A percentile compares a stretch with the other conserved stretches of the same genome.
Conservation (phyloP, 106 monocot genomes). For the Phalaenopsis equestris region DNA sequence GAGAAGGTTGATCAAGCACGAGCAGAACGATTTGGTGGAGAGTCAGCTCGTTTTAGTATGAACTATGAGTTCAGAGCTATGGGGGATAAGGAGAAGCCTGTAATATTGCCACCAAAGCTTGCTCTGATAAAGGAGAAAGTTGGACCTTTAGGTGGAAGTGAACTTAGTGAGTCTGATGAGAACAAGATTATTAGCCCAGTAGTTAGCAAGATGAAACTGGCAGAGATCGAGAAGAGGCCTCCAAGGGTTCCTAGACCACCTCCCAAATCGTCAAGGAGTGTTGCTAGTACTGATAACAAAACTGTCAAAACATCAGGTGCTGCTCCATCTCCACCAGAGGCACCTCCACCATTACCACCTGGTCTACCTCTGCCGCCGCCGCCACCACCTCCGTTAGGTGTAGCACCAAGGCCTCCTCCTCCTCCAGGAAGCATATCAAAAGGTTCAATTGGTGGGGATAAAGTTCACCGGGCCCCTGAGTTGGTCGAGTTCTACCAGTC, state of each 20-base stretch:
- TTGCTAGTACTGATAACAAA: conserved; percentile 10
- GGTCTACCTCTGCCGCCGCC: conserved; percentile 28
- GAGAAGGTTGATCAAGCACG: conserved; percentile 81
- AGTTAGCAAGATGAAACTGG: conserved; percentile 73
- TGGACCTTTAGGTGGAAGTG: conserved; percentile 12
- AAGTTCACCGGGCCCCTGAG: conserved; percentile 90
- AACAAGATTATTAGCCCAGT: conserved; percentile 27
- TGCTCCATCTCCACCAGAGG: conserved; percentile 27
- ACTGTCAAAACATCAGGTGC: conserved; percentile 10
- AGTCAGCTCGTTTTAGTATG: conserved; percentile 6
- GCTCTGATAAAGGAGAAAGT: conserved; percentile 66
- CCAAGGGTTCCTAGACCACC: conserved; percentile 79
- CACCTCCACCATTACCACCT: conserved; percentile 31
- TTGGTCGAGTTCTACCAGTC: conserved; percentile 90
- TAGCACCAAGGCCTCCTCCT: conserved; percentile 46
- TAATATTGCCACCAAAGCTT: conserved; percentile 56
- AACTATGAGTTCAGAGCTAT: conserved; percentile 20
- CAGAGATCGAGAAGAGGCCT: conserved; percentile 73
- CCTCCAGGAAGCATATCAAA: conserved; percentile 41
- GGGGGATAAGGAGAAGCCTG: conserved; percentile 17
- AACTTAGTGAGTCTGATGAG: conserved; percentile 14
- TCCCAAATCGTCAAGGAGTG: conserved; percentile 29
- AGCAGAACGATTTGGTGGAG: conserved; percentile 52
- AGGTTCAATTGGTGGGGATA: conserved; percentile 29
- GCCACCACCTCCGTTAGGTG: conserved; percentile 27